Percentiles rank a stretch among this genome's conserved stretches.
Conservation (phyloP, 352 stramenopile genomes). For the Globisporangium spiculum region DNA sequence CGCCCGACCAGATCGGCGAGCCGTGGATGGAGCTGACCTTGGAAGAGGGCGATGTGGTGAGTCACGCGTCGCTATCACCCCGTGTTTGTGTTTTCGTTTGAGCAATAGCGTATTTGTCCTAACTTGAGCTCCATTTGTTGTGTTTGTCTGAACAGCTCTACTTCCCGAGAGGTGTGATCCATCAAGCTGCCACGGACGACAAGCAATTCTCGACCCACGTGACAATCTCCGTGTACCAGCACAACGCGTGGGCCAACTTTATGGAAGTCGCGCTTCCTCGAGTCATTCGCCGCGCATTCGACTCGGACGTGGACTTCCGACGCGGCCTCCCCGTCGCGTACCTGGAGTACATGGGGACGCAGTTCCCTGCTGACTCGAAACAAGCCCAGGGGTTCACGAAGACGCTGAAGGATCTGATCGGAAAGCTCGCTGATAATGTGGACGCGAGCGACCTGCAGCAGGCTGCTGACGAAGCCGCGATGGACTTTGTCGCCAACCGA, state of each 20-base stretch:
- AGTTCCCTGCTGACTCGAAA: slow-evolving; percentile 39
- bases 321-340: slow-evolving; percentile 72
- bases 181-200: slow-evolving; percentile 76
- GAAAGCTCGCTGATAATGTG: slow-evolving; percentile 48
- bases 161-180: slow-evolving; percentile 78
- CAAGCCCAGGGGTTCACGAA: slow-evolving; percentile 50
- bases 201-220: slow-evolving; percentile 84
- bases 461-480: slow-evolving; percentile 68
- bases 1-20: slow-evolving; percentile 58
- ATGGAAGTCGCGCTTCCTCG: slow-evolving; percentile 74
- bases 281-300: slow-evolving; percentile 76
- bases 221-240: slow-evolving; percentile 87
- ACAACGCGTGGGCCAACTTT: slow-evolving; percentile 88
- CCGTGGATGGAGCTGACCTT: slow-evolving; percentile 82
- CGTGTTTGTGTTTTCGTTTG: background rate
- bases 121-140: background rate
- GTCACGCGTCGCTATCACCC: background rate
- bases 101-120: background rate
- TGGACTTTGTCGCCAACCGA: slow-evolving; percentile 76
- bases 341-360: slow-evolving; percentile 67
- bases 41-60: slow-evolving; percentile 73
- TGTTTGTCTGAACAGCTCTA: slow-evolving; percentile 48
- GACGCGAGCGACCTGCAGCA: slow-evolving; percentile 54
- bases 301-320: slow-evolving; percentile 71
- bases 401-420: slow-evolving; percentile 46